phyloP scores from a whole-genome alignment of 257 asterid genomes.

The Solanum stenotomum region DNA sequence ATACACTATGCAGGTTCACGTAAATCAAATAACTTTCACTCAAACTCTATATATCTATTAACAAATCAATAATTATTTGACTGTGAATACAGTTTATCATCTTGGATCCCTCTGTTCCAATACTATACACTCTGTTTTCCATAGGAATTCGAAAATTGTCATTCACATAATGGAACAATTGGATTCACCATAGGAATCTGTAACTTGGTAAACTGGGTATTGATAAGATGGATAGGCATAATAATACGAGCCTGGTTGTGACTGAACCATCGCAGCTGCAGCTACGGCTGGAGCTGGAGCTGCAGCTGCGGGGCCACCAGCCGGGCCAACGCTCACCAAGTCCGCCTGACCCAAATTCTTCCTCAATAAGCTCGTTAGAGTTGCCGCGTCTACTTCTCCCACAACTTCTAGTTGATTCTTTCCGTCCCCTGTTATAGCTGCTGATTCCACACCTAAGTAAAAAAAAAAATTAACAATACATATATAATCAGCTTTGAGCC shows the following conservation, averaged over 20 bases:
- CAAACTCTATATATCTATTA: neutral
- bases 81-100: rapidly evolving
- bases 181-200: neutral
- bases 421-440: neutral
- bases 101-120: neutral
- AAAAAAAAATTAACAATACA: neutral
- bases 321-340: neutral
- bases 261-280: neutral
- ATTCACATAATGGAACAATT: neutral
- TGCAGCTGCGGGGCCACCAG: neutral
- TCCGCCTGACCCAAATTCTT: neutral
- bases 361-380: neutral
- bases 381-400: neutral
- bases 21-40: rapidly evolving
- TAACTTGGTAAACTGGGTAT: neutral
- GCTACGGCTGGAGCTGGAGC: neutral
- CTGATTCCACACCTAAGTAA: neutral
- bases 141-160: neutral
- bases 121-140: neutral
- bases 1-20: neutral
- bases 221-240: neutral
- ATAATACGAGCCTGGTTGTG: rapidly evolving
- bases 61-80: neutral
- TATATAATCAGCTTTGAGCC: too few relatives aligned
- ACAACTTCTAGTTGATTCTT: neutral